Evolutionary conservation across 768 basidiomycete genomes (phyloP), one percentile per base, ranked within the genome.

Genomic region (Rhodosporidiobolus odoratus): DNA sequence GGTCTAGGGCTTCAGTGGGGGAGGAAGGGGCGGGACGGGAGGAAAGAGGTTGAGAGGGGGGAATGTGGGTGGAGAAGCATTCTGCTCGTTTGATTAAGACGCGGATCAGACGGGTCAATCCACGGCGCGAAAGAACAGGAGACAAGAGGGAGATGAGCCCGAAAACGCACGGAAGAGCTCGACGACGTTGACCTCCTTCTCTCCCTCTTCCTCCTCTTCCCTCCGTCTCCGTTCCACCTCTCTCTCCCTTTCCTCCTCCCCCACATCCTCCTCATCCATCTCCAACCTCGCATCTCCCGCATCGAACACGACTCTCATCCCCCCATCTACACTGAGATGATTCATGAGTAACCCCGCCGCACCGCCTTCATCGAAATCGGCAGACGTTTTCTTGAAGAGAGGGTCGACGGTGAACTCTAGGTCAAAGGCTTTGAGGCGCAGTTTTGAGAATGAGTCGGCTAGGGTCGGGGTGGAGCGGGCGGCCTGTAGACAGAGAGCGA

Each of bases 351-450:
- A 81, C 17, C 96, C 96, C 69, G 91, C 88, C 0, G 96, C 96
- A 58, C 96, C 95, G 50, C 94, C 96, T 79, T 99, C 96, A 78
- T 99, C 96, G 77, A 99, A 98, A 78, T 99, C 96, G 32, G 91
- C 95, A 76, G 89, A 91, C 3, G 96, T 98, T 83, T 99, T 99
- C 81, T 86, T 90, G 82, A 99, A 99, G 41, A 99, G 83, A 2
- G 96, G 96, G 78, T 99, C 96, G 37, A 99, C 92, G 54, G 86
- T 88, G 80, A 96, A 96, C 78, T 97, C 96, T 40, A 98, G 84
- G 68, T 99, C 96, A 54, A 92, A 84, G 77, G 95, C 92, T 83
- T 99, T 97, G 81, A 86, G 89, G 73, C 87, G 85, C 27, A 99
- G 83, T 66, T 91, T 87, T 0, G 84, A 79, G 41, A 88, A 86